Conservation (phyloP, 306 rosid species). For the Comarum palustre region DNA sequence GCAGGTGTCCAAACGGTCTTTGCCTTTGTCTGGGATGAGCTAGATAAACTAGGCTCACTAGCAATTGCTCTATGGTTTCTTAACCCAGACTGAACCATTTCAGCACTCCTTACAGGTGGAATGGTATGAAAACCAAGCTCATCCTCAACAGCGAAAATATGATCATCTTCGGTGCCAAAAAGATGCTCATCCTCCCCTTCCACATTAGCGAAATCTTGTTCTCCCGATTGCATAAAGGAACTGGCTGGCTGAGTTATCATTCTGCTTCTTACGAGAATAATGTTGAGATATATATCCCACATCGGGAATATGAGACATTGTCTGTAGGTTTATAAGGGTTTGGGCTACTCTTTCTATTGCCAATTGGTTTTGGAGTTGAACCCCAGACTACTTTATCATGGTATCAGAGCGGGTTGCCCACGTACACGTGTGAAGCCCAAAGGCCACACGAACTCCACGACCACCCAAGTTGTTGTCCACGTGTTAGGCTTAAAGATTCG, state of each 20-base stretch:
- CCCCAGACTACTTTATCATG: too few species aligned
- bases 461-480: too few species aligned
- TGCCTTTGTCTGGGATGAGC: conserved; percentile 38
- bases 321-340: too few species aligned
- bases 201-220: conserved; percentile 2
- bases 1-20: conserved; percentile 58
- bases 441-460: too few species aligned
- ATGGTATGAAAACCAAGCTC: conserved; percentile 22
- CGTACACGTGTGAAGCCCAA: too few species aligned
- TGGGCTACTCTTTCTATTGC: too few species aligned
- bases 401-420: too few species aligned
- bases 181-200: conserved; percentile 37
- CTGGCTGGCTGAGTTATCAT: conserved; percentile 31
- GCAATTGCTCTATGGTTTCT: conserved; percentile 37
- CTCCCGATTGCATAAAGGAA: conserved; percentile 31
- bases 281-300: too few species aligned
- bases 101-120: conserved; percentile 29
- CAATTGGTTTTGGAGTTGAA: too few species aligned
- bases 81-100: conserved; percentile 33
- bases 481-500: too few species aligned
- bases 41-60: conserved; percentile 52
- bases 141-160: conserved; percentile 8
- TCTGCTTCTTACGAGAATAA: conserved; percentile 34
- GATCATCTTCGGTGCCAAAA: conserved; percentile 20
- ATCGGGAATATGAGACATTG: too few species aligned